These are phyloP conservation scores for Solidago caesia DNA, from an alignment of 129 eudicot species.

Conservation along the genomic window DNA sequence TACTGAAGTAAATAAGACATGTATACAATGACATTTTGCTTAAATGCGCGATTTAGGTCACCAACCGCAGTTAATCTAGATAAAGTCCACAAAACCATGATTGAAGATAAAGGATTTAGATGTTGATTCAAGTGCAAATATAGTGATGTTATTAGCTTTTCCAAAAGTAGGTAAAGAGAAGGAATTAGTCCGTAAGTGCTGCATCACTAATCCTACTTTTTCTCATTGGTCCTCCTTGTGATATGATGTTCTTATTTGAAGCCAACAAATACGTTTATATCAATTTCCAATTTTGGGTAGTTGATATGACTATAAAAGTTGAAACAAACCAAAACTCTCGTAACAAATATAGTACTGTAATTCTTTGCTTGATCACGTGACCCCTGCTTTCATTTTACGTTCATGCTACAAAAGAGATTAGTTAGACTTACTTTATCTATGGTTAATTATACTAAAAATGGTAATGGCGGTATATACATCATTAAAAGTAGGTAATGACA, in stretches of 20 bases:
- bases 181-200: neutral
- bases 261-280: neutral
- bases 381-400: neutral
- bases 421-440: too few species aligned
- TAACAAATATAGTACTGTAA: neutral
- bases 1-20: neutral
- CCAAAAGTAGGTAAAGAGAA: neutral
- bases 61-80: constrained; percentile 4
- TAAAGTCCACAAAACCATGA: constrained; percentile 16
- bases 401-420: neutral
- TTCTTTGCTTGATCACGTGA: neutral
- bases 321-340: too few species aligned
- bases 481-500: too few species aligned
- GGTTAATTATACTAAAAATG: neutral
- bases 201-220: neutral
- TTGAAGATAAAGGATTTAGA: constrained; percentile 2
- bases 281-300: neutral
- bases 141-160: constrained; percentile 6
- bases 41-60: neutral
- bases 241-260: neutral
- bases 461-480: too few species aligned
- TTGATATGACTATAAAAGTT: too few species aligned
- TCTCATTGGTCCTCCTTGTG: too few species aligned
- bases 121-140: constrained; percentile 16
- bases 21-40: neutral